Evolutionary conservation across 2,329 filamentous ascomycete genomes (phyloP), one percentile per base, ranked within the genome.

Genomic region (Trichoderma hamatum): DNA sequence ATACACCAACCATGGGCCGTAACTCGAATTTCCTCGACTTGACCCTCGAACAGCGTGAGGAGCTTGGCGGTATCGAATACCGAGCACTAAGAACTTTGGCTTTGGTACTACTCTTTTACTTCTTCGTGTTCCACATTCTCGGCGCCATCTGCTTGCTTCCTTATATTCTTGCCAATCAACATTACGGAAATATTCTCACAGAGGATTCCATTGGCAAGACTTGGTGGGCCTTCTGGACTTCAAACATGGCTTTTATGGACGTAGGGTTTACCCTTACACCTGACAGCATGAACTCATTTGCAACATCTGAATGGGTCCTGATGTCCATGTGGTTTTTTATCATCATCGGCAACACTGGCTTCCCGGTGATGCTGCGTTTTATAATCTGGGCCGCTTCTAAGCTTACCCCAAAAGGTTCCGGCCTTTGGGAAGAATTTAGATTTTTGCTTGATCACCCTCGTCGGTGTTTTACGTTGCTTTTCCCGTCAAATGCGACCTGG

Each of bases 61-160:
- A 99, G 79, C 82, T 99, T 2, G 96, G 96, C 13, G 96, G 96
- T 24, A 97, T 99, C 72, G 96, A 99, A 78, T 99, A 99, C 76
- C 90, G 96, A 6, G 92, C 95, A 0, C 79, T 99, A 70, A 96
- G 97, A 78, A 93, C 93, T 2, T 82, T 99, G 59, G 92, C 92
- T 1, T 77, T 93, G 32, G 89, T 98, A 34, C 83, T 98, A 24
- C 85, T 92, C 3, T 82, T 82, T 9, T 99, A 98, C 79, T 97
- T 92, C 76, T 87, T 93, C 77, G 90, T 91, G 0, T 97, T 97
- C 74, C 92, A 94, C 75, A 74, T 94, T 2, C 83, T 97, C 3
- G 93, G 90, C 0, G 81, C 96, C 46, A 77, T 93, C 32, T 90
- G 89, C 73, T 80, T 97, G 14, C 76, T 93, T 3, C 92, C 93